Conservation (phyloP, 148 eudicot genomes). For the Beta vulgaris region DNA sequence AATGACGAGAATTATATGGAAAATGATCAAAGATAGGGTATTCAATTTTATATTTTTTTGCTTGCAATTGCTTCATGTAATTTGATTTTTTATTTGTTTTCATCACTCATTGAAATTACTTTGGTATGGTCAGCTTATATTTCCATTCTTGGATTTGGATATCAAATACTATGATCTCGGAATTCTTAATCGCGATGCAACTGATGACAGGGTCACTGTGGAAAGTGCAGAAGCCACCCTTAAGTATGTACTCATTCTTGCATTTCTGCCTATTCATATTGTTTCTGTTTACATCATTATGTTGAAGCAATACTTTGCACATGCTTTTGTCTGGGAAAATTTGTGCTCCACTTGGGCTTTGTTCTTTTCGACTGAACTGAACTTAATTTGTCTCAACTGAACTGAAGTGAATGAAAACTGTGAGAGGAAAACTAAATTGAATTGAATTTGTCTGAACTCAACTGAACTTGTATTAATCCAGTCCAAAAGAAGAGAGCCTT, state of each 20-base stretch:
- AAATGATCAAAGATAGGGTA: slow-evolving; percentile 48
- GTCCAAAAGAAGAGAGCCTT: too few species aligned
- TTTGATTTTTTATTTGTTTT: not conserved
- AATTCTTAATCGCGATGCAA: slow-evolving; percentile 45
- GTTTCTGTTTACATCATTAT: too few species aligned
- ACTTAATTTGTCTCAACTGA: too few species aligned
- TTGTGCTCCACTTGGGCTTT: not conserved
- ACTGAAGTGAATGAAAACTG: too few species aligned
- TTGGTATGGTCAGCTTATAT: slow-evolving; percentile 31
- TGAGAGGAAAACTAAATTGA: too few species aligned
- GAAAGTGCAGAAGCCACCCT: slow-evolving; percentile 55
- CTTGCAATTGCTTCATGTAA: not conserved
- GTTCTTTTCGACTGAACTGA: too few species aligned
- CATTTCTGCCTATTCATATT: too few species aligned
- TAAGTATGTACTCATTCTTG: slow-evolving; percentile 33
- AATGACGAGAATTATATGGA: slow-evolving; percentile 52
- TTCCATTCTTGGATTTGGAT: slow-evolving; percentile 43
- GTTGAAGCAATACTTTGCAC: too few species aligned
- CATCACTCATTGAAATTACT: not conserved
- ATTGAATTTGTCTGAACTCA: too few species aligned
- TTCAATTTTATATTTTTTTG: not conserved
- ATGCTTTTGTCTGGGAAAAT: too few species aligned
- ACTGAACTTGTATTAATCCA: too few species aligned
- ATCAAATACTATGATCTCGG: slow-evolving; percentile 53
- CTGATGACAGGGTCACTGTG: slow-evolving; percentile 45